Evolutionary conservation across 345 rosid species (phyloP).

Genomic region (Rhodamnia rubescens): DNA sequence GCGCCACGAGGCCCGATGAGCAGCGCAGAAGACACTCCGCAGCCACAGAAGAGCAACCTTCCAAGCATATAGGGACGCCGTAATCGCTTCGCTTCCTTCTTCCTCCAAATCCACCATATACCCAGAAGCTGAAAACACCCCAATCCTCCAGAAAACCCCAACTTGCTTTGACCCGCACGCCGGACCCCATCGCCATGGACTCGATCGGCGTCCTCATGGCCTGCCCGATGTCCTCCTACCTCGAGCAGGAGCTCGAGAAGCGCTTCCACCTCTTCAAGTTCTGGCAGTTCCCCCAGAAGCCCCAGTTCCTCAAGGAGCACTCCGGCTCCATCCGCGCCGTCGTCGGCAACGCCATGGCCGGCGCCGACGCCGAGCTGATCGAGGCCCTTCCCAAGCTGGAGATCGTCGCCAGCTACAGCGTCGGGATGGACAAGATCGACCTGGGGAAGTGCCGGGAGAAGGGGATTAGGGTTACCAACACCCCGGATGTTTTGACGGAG

Average conservation of each 20-base stretch:
- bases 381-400: constrained; percentile 56
- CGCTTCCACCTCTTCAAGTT: constrained; percentile 57
- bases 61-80: neutral
- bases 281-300: constrained; percentile 32
- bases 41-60: neutral
- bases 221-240: constrained; percentile 46
- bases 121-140: neutral
- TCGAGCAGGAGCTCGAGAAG: constrained; percentile 55
- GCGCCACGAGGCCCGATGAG: neutral
- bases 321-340: constrained; percentile 59
- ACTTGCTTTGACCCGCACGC: neutral
- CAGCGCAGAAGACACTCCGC: neutral
- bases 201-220: constrained; percentile 66
- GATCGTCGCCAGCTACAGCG: constrained; percentile 68
- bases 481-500: constrained; percentile 82
- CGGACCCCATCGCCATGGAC: constrained; percentile 29
- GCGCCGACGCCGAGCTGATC: constrained; percentile 68
- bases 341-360: constrained; percentile 43
- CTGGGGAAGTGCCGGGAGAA: constrained; percentile 55
- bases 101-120: neutral
- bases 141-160: neutral
- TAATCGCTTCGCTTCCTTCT: neutral
- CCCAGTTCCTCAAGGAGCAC: constrained; percentile 24
- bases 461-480: constrained; percentile 67
- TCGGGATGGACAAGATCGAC: constrained; percentile 81